phyloP scores from a whole-genome alignment of 2,329 filamentous ascomycete species.

The Nigrospora osmanthi region DNA sequence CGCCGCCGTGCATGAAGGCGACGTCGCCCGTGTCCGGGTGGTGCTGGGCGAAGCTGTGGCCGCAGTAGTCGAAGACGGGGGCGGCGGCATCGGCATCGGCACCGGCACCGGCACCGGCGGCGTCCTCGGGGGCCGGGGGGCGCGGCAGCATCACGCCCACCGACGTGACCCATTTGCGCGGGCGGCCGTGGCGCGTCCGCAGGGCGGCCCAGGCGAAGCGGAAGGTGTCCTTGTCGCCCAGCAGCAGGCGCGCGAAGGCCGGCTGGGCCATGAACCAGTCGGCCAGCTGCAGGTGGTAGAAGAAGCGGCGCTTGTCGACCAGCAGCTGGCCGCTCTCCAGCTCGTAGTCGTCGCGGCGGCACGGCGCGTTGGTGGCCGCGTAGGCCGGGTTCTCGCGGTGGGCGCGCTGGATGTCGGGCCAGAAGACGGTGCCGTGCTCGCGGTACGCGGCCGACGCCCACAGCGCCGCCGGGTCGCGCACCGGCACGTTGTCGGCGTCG shows the following conservation, averaged over 20 bases:
- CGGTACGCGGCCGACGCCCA: constrained; percentile 15
- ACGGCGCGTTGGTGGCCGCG: constrained; percentile 26
- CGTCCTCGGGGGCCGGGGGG: too few species aligned
- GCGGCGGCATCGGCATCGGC: neutral
- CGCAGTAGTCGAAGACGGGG: constrained; percentile 19
- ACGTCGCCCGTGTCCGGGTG: constrained; percentile 19
- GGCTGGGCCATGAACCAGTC: constrained; percentile 20
- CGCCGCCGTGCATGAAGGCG: constrained; percentile 22
- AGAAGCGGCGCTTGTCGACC: constrained; percentile 25
- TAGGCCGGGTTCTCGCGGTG: constrained; percentile 16
- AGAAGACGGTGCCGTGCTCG: constrained; percentile 24
- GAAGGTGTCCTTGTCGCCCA: constrained; percentile 27
- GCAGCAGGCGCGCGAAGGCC: constrained; percentile 19
- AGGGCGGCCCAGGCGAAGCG: constrained; percentile 25
- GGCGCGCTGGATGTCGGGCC: constrained; percentile 27
- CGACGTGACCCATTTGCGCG: constrained; percentile 19
- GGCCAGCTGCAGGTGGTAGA: constrained; percentile 27
- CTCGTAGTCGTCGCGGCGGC: constrained; percentile 26
- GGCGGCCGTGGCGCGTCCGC: constrained; percentile 19
- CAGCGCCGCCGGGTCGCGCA: constrained; percentile 18
- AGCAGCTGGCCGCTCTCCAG: constrained; percentile 24
- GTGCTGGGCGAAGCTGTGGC: constrained; percentile 23
- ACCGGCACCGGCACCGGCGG: neutral
- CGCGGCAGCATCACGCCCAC: constrained; percentile 13
- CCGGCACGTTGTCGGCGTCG: constrained; percentile 27